Evolutionary conservation across 768 basidiomycete genomes (phyloP).

Genomic region (Leccinum disarticulatum): DNA sequence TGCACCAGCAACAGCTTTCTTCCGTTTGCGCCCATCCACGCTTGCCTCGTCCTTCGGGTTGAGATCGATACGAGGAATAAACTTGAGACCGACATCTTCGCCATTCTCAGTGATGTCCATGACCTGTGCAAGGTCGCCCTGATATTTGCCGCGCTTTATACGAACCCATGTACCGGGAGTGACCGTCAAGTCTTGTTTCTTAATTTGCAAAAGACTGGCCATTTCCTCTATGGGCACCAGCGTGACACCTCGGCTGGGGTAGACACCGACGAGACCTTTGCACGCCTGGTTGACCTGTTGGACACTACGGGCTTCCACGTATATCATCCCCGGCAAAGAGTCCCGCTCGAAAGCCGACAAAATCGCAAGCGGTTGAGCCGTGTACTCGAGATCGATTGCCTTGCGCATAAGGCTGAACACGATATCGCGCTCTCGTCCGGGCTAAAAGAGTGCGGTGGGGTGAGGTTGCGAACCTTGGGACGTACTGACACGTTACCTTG

Average conservation of each 20-base stretch:
- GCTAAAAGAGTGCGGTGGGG: conserved; percentile 43
- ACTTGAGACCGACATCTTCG: conserved; percentile 89
- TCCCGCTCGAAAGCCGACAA: conserved; percentile 95
- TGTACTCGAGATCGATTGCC: conserved; percentile 80
- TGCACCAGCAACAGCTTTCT: conserved; percentile 53
- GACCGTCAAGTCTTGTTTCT: conserved; percentile 87
- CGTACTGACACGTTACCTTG: conserved; percentile 53
- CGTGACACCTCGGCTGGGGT: conserved; percentile 74
- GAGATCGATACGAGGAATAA: conserved; percentile 97
- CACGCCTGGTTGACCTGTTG: conserved; percentile 84
- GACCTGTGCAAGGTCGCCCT: conserved; percentile 93
- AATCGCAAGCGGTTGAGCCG: conserved; percentile 77
- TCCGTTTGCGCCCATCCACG: conserved; percentile 73
- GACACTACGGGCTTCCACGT: conserved; percentile 89
- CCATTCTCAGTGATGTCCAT: conserved; percentile 91
- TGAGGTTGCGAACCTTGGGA: neutral
- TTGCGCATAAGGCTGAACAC: conserved; percentile 95
- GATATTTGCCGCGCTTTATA: conserved; percentile 89
- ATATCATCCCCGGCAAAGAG: conserved; percentile 93
- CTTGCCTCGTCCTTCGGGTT: conserved; percentile 80
- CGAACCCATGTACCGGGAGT: conserved; percentile 93
- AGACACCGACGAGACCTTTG: conserved; percentile 91
- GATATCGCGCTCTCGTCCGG: conserved; percentile 89
- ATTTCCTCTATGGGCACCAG: conserved; percentile 97
- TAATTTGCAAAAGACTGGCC: conserved; percentile 93